Percentiles rank a stretch among this genome's conserved stretches.
Conservation (phyloP, 2,329 filamentous ascomycete species). For the Cladosporium sp. region DNA sequence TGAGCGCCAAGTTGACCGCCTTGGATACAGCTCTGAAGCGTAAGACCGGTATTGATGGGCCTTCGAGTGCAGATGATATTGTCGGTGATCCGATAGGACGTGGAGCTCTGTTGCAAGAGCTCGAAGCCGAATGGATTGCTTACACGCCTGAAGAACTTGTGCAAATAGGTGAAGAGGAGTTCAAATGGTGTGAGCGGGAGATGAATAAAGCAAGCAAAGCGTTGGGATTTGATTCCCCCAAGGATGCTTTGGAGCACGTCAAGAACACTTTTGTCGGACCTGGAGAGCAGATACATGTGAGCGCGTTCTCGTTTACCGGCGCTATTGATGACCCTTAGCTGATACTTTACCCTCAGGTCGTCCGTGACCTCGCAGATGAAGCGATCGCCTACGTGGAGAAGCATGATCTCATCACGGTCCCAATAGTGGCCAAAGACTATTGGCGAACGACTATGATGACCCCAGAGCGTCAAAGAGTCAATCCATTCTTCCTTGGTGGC, state of each 20-base stretch:
- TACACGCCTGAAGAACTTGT: conserved; percentile 57
- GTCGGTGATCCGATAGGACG: conserved; percentile 56
- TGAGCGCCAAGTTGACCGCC: conserved; percentile 36
- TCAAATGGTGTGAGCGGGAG: conserved; percentile 34
- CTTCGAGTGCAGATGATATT: conserved; percentile 46
- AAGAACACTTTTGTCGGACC: conserved; percentile 53
- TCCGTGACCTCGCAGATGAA: conserved; percentile 49
- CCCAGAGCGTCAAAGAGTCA: conserved; percentile 50
- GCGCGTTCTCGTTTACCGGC: not conserved
- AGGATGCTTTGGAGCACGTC: conserved; percentile 52
- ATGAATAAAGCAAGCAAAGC: conserved; percentile 48
- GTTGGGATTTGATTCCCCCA: conserved; percentile 51
- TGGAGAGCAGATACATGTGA: conserved; percentile 46
- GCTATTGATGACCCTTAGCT: not conserved
- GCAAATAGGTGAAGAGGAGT: conserved; percentile 18
- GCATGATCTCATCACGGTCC: conserved; percentile 54
- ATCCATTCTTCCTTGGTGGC: conserved; percentile 59
- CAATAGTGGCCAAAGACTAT: conserved; percentile 49
- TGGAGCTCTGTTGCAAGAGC: conserved; percentile 48
- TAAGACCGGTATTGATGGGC: conserved; percentile 44
- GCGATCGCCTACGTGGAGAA: conserved; percentile 51
- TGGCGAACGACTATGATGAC: conserved; percentile 57
- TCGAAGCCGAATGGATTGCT: conserved; percentile 55
- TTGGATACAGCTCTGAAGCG: conserved; percentile 38
- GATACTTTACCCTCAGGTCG: conserved; percentile 29